Conservation (phyloP, 495 filamentous ascomycete genomes). For the Penicillium manginii region DNA sequence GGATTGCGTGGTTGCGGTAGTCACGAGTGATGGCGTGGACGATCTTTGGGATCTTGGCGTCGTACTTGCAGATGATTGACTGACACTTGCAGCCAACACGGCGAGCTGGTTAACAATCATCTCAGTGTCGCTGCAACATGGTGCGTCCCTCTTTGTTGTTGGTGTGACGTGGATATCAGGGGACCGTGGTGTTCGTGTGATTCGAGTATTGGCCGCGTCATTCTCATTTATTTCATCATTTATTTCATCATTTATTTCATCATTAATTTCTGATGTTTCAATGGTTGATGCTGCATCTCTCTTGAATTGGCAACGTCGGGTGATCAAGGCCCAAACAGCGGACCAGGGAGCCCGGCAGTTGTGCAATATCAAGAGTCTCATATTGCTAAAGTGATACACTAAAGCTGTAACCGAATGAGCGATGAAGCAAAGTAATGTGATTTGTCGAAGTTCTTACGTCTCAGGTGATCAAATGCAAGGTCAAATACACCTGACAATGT, state of each 20-base stretch:
- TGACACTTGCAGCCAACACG: constrained; percentile 17
- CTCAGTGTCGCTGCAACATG: constrained; percentile 18
- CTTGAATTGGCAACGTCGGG: constrained; percentile 9
- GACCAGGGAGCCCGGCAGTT: constrained; percentile 10
- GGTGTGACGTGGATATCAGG: constrained; percentile 1
- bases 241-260: not conserved
- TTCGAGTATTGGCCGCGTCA: not conserved
- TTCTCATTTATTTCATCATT: not conserved
- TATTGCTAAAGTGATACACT: not conserved
- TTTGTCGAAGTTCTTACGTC: not conserved
- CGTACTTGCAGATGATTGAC: constrained; percentile 8
- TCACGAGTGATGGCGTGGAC: constrained; percentile 6
- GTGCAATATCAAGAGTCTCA: constrained; percentile 15
- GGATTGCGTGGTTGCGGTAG: constrained; percentile 5
- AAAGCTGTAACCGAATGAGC: not conserved
- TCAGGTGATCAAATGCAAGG: not conserved
- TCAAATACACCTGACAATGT: not conserved
- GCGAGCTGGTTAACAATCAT: constrained; percentile 23
- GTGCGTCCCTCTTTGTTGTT: constrained; percentile 1
- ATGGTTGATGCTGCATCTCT: not conserved
- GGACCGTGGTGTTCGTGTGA: not conserved
- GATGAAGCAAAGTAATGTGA: not conserved
- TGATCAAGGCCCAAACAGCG: constrained; percentile 10
- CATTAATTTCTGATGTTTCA: not conserved
- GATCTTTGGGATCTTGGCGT: not conserved